Base-by-base conservation (phyloP, 257 asterid species). In the Lithospermum erythrorhizon region DNA sequence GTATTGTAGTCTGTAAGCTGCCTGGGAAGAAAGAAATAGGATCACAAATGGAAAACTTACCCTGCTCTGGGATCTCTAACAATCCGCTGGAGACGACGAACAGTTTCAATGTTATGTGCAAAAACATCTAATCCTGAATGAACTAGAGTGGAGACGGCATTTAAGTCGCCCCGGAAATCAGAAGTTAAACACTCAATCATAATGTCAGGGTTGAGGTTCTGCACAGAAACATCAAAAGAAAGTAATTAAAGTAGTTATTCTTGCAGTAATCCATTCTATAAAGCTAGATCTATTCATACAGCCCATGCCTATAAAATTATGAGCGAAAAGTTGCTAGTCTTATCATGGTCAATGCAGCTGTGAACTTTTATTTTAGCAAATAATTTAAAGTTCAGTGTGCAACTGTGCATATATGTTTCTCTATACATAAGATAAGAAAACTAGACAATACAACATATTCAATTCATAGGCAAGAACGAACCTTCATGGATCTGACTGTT, bases 31-130 rank as follows among this genome's bases (percentile, higher is more conserved):
- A 30, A 47, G 52, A 56, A 21, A 27, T 41, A 52, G 61, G 62
- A 65, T 66, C 53, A 59, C 15, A 22, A 19, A 55, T 0, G n/a
- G 65, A 64, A 67, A 63, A 72, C 90, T 77, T 70, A 88, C 98
- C 97, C 95, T 59, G 98, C 97, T 71, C 95, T 83, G 35, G 97
- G 97, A 80, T 89, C 97, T 75, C 98, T 85, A 65, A 93, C 97
- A 65, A 89, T 83, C 61, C 96, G 85, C 74, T 93, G 97, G 68
- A 89, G 81, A 11, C 95, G 78, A 75, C 77, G 86, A 70, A 93
- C 95, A 47, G 98, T 93, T 67, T 93, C 97, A 30, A 89, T 61
- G 62, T 89, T 93, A 87, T 93, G 98, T 21, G 98, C 97, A 64
- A 86, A 93, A 58, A 93, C 98, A 71, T 93, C 96, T 63, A 93